Base-by-base conservation (phyloP, 495 filamentous ascomycete species). In the Geoglossum glabrum region DNA sequence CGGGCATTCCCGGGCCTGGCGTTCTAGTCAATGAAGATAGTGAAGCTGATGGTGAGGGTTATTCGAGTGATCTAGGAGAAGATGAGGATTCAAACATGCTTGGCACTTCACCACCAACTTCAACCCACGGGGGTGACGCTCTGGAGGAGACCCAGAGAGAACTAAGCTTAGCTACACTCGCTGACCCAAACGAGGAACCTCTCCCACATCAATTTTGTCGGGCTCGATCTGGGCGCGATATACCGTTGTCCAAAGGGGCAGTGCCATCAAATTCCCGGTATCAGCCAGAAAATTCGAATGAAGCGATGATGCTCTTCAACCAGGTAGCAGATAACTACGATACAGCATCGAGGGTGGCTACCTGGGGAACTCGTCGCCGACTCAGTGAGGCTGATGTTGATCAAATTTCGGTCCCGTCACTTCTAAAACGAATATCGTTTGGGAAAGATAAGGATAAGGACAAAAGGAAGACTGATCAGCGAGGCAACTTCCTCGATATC, bases 321-420 rank as follows among this genome's bases (percentile, higher is more conserved):
- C 66, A 69, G 61, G 73, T 70, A 59, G 66, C 70, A 43, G 76
- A 79, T 56, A 74, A 69, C 38, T 69, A 72, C 9, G 78, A 76
- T 0, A 69, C 77, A 15, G 67, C 76, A 23, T 88, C 85, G 4
- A 74, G 82, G 46, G 74, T 77, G 26, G 85, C 84, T 25, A 90
- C 85, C 1, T 85, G 83, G 81, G 83, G 83, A 11, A 85, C 82
- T 1, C 54, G 59, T 9, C 54, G 59, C 7, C 75, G 79, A 27
- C 68, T 78, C 25, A 84, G 79, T 62, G 70, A 84, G 38, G 65
- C 76, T 1, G 84, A 87, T 54, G 68, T 79, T 52, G 76, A 82
- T 38, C 78, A 74, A 27, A 70, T 85, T 36, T 69, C 25, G 74
- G 76, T 36, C 62, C 68, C 25, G 75, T 74, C 0, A 49, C 74